phyloP scores from a whole-genome alignment of 1,284 basidiomycete genomes.

The Pterula multifida region DNA sequence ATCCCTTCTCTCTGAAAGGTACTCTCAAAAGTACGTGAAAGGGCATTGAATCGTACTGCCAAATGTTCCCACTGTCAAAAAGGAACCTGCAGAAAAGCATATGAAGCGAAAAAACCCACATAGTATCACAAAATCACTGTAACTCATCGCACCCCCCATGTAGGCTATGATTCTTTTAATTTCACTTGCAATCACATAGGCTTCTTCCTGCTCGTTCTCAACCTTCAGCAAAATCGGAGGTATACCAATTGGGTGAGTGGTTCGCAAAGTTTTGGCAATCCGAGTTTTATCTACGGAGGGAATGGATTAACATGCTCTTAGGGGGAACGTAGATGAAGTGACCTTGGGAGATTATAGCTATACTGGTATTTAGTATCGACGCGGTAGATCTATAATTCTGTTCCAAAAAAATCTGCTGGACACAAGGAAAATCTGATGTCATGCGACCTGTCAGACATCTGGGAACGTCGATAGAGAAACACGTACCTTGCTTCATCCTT shows the following conservation, averaged over 20 bases:
- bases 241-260: slow-evolving; percentile 57
- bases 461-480: background rate
- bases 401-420: slow-evolving; percentile 67
- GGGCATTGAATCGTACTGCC: slow-evolving; percentile 73
- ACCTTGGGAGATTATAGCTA: slow-evolving; percentile 81
- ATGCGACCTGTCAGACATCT: background rate
- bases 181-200: slow-evolving; percentile 64
- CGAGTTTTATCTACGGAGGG: slow-evolving; percentile 51
- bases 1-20: slow-evolving; percentile 72
- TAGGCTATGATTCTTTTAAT: slow-evolving; percentile 70
- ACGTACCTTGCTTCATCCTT: slow-evolving; percentile 58
- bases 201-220: slow-evolving; percentile 45
- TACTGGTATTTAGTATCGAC: slow-evolving; percentile 62
- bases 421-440: slow-evolving; percentile 51
- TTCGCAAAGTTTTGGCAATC: slow-evolving; percentile 67
- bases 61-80: slow-evolving; percentile 2
- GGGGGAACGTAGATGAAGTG: slow-evolving; percentile 3
- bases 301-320: background rate
- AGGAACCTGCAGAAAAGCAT: background rate
- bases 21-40: slow-evolving; percentile 71
- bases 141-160: slow-evolving; percentile 62
- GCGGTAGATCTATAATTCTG: slow-evolving; percentile 85
- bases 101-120: slow-evolving; percentile 30
- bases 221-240: slow-evolving; percentile 42
- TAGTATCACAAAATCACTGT: slow-evolving; percentile 74